Evolutionary conservation across 331 rosid species (phyloP).

Genomic region (Malus hybrid): DNA sequence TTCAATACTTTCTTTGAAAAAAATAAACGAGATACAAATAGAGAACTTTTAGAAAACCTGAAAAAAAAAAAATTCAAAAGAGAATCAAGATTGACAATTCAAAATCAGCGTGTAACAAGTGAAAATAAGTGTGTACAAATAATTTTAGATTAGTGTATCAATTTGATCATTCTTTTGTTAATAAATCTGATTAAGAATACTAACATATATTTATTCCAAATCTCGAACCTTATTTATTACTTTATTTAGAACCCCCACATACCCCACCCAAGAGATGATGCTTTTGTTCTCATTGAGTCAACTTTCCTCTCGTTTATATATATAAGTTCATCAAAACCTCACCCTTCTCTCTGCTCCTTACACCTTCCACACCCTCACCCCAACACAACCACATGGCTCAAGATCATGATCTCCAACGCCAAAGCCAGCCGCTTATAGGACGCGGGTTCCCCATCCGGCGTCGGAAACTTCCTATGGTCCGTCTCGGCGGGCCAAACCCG

Average conservation of each 20-base stretch:
- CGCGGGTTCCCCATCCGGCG: constrained; percentile 33
- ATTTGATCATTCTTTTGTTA: too few relatives aligned
- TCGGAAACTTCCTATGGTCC: constrained; percentile 23
- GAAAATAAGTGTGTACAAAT: too few relatives aligned
- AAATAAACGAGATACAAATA: too few relatives aligned
- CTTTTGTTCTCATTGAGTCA: neutral
- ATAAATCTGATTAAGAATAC: neutral
- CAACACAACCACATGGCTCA: constrained; percentile 21
- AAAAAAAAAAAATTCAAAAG: too few relatives aligned
- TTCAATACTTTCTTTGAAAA: neutral
- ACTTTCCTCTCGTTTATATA: neutral
- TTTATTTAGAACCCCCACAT: neutral
- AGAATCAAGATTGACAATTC: too few relatives aligned
- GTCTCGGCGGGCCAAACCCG: constrained; percentile 46
- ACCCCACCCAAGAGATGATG: neutral
- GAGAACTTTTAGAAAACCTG: neutral
- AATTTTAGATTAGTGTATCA: too few relatives aligned
- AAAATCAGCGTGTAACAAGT: too few relatives aligned
- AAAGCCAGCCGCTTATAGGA: constrained; percentile 1
- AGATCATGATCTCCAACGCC: constrained; percentile 14
- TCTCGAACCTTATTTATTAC: neutral
- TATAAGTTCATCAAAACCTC: neutral
- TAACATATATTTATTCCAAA: neutral
- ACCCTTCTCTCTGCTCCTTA: neutral
- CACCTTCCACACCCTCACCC: neutral